Base-by-base conservation (phyloP, 2,329 filamentous ascomycete genomes). In the Colletotrichum sp. region DNA sequence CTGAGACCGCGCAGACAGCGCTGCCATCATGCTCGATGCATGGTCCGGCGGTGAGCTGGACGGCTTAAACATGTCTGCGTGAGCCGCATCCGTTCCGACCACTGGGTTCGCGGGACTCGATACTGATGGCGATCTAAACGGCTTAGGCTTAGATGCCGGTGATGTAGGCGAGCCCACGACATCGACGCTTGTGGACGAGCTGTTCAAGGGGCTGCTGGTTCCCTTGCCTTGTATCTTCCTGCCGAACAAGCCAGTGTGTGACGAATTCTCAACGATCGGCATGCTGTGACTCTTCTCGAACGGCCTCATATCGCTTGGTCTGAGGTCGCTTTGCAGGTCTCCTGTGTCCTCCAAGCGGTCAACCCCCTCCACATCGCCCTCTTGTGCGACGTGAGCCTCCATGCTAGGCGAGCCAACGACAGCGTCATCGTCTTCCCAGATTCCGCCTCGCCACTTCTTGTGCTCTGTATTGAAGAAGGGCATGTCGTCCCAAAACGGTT, bases 401-500 rank as follows among this genome's bases (percentile, higher is more conserved):
- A 83, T 79, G 71, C 86, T 83, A 7, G 80, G 72, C 10, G 85
- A 82, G 49, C 81, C 80, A 30, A 85, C 83, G 4, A 89, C 86
- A 3, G 84, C 86, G 76, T 89, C 87, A 63, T 92, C 91, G 32
- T 89, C 88, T 36, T 90, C 88, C 81, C 92, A 99, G 24, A 99
- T 94, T 0, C 97, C 97, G 13, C 96, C 97, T 79, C 97, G 91
- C 89, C 95, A 96, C 24, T 88, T 86, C 83, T 98, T 95, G 72
- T 91, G 88, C 72, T 93, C 90, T 0, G 96, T 99, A 80, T 94
- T 92, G 82, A 95, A 94, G 84, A 99, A 99, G 0, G 97, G 96
- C 28, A 95, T 90, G 82, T 99, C 97, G 79, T 99, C 97, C 96
- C 97, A 99, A 82, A 98, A 98, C 0, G 97, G 97, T 72, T 94